Conservation (phyloP, 2,329 filamentous ascomycete species). For the Colletotrichum sp. region DNA sequence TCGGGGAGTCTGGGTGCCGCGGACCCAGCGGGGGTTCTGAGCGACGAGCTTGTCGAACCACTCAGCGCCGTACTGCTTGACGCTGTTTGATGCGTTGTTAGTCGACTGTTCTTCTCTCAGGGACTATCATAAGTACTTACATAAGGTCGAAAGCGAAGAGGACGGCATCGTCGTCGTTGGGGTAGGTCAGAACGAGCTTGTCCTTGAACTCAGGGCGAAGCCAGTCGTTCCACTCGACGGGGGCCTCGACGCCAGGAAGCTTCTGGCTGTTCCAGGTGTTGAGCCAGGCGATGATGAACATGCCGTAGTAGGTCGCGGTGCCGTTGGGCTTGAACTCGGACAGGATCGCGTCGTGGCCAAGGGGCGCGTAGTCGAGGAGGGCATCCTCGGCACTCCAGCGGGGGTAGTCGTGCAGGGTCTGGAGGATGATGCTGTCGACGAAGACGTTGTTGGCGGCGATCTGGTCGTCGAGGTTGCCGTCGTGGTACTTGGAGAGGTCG, state of each 20-base stretch:
- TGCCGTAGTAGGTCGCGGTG: conserved; percentile 44
- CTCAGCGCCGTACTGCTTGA: conserved; percentile 42
- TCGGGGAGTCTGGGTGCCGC: conserved; percentile 49
- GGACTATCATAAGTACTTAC: conserved; percentile 30
- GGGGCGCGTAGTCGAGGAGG: conserved; percentile 54
- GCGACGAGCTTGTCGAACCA: conserved; percentile 53
- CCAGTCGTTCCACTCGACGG: conserved; percentile 46
- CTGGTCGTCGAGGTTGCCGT: conserved; percentile 49
- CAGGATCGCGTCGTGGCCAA: conserved; percentile 47
- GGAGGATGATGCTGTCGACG: conserved; percentile 52
- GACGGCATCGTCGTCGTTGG: conserved; percentile 63
- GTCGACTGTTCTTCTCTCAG: background rate
- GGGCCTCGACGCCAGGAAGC: conserved; percentile 33
- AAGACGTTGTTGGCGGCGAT: conserved; percentile 40
- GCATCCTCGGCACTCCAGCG: conserved; percentile 53
- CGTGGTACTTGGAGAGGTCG: conserved; percentile 61
- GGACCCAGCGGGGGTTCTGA: conserved; percentile 59
- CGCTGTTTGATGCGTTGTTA: conserved; percentile 21
- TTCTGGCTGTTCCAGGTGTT: conserved; percentile 41
- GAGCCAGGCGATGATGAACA: conserved; percentile 41
- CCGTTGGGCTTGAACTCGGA: conserved; percentile 44
- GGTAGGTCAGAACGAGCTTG: conserved; percentile 59
- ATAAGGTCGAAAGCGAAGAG: conserved; percentile 55
- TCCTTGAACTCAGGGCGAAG: conserved; percentile 55
- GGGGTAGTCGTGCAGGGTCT: conserved; percentile 56